Evolutionary conservation across 2,329 filamentous ascomycete genomes (phyloP), one percentile per base, ranked within the genome.

Genomic region (Xylariaceae sp.): DNA sequence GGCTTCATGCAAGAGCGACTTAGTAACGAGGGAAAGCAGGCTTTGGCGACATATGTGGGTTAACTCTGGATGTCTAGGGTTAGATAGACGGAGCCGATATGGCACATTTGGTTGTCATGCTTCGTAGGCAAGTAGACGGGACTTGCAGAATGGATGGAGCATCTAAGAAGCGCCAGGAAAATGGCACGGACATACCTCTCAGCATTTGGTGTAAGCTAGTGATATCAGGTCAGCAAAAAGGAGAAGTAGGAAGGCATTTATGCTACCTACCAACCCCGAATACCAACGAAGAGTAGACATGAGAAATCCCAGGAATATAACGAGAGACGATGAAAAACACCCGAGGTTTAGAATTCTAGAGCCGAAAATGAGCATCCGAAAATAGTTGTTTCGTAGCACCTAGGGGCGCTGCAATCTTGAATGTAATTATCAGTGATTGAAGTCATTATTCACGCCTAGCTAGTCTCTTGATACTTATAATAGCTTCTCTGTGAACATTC

Each of bases 1-100:
- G 78, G 77, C 54, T 93, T 90, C 69, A 89, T 93, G 51, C 79
- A 85, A 61, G 84, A 90, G 72, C 84, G 91, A 65, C 76, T 97
- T 58, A 78, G 81, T 44, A 78, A 81, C 1, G 84, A 91, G 67
- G 83, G 80, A 54, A 81, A 81, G 71, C 70, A 75, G 56, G 80
- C 79, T 2, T 75, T 85, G 62, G 76, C 75, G 49, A 74, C 79
- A 54, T 85, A 84, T 64, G 74, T 85, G 40, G 63, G 59, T 42
- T 67, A 65, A 55, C 23, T 49, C 5, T 41, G 44, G 43, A 44
- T 26, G 37, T 41, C 2, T 26, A 9, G 23, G 43, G 19, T 54
- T 54, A 44, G 51, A 26, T 26, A 26, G 23, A 26, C 43, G 14
- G 16, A 44, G 26, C 20, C 20, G 5, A 44, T 20, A 20, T 18